Conservation (phyloP, 106 monocot species). For the Acorus calamus region DNA sequence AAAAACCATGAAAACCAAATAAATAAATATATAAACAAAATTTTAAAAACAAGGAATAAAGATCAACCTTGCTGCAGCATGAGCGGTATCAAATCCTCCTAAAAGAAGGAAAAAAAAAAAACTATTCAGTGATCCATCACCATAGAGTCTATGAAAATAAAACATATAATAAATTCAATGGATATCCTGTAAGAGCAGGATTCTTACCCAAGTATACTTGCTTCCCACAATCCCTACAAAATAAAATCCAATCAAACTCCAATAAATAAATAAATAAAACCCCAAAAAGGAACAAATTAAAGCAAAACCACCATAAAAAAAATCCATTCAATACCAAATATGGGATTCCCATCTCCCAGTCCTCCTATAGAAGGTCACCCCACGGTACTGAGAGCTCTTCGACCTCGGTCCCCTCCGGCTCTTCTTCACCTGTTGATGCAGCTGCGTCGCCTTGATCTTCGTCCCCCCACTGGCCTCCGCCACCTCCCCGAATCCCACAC, state of each 20-base stretch:
- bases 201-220: slow-evolving; percentile 46
- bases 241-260: neutral
- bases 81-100: slow-evolving; percentile 44
- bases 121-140: too few relatives aligned
- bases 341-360: slow-evolving; percentile 52
- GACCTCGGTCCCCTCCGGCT: slow-evolving; percentile 38
- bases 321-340: slow-evolving; percentile 15
- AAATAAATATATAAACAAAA: neutral
- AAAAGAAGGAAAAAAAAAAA: neutral
- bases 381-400: slow-evolving; percentile 40
- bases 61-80: slow-evolving; percentile 32
- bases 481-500: neutral
- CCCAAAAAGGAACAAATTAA: too few relatives aligned
- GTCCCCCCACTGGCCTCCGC: neutral
- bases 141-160: too few relatives aligned
- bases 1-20: neutral
- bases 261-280: too few relatives aligned
- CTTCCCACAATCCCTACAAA: slow-evolving; percentile 42
- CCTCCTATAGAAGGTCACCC: slow-evolving; percentile 42
- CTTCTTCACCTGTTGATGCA: slow-evolving; percentile 29
- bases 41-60: neutral
- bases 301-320: too few relatives aligned
- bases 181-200: neutral
- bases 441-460: neutral
- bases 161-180: too few relatives aligned